These are phyloP conservation scores for Syzygium jambos DNA, from an alignment of 345 rosid species.

Conservation along the genomic window DNA sequence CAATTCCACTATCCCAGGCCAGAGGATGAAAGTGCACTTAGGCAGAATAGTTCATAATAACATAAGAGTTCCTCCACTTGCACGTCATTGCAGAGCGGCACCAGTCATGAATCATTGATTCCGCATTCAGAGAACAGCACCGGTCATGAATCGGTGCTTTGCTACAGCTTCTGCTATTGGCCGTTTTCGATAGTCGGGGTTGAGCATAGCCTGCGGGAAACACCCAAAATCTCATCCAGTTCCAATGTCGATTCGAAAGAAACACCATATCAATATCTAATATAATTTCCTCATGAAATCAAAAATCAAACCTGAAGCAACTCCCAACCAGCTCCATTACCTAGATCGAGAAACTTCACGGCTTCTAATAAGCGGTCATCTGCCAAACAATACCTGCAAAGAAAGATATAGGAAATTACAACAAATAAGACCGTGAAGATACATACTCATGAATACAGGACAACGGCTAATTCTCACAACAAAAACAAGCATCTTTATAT, in stretches of 20 bases:
- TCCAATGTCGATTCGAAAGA: background rate
- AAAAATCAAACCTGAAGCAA: conserved; percentile 63
- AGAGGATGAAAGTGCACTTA: background rate
- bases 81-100: background rate
- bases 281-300: background rate
- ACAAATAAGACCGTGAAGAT: background rate
- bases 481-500: background rate
- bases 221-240: background rate
- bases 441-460: background rate
- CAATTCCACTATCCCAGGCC: background rate
- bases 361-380: conserved; percentile 83
- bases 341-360: conserved; percentile 77
- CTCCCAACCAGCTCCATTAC: conserved; percentile 84
- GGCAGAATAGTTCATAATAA: background rate
- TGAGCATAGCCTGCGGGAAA: conserved; percentile 67
- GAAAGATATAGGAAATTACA: background rate
- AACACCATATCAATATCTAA: background rate
- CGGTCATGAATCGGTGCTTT: conserved; percentile 58
- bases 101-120: background rate
- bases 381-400: conserved; percentile 75
- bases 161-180: conserved; percentile 76
- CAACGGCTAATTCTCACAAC: background rate
- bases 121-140: conserved; percentile 21
- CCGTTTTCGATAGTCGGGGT: conserved; percentile 63
- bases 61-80: background rate